Base-by-base conservation (phyloP, 192 early-diverging fungal species). In the Coemansia asiatica region DNA sequence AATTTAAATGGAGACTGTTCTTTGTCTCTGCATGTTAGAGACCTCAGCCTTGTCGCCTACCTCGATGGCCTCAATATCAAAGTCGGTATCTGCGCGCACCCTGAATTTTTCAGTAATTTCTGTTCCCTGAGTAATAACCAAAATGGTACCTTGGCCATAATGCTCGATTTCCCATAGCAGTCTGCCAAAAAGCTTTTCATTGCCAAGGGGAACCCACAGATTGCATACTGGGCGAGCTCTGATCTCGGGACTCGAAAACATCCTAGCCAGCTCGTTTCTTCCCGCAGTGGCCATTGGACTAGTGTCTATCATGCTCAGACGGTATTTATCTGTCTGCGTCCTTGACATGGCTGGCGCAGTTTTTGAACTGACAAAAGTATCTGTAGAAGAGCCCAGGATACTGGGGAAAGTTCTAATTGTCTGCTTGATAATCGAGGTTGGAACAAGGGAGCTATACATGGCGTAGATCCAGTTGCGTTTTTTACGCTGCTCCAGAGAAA, bases 161-260 rank as follows among this genome's bases (percentile, higher is more conserved):
- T 56, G 12, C 65, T 80, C 72, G 48, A 71, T 25, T 1, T 80
- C 71, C 61, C 64, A 44, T 19, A 72, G 19, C 10, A 80, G 26
- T 0, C 60, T 13, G 0, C 47, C 54, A 61, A 79, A 79, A 61
- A 74, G 44, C 16, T 35, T 35, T 0, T 6, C 8, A 69, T 71
- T 64, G 18, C 50, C 66, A 46, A 75, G 53, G 2, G 77, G 77
- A 58, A 80, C 77, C 77, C 77, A 80, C 62, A 80, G 63, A 16
- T 59, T 74, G 60, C 72, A 66, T 15, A 69, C 63, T 0, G 77
- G 60, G 6, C 47, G 58, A 6, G 77, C 77, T 13, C 72, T 65
- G 22, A 71, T 6, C 18, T 61, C 62, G 1, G 72, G 69, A 29
- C 56, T 60, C 0, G 77, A 44, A 51, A 80, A 74, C 69, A 44